Evolutionary conservation across 202 grass and related monocot genomes (phyloP).

Genomic region (Bolboschoenoplectus hybrid): DNA sequence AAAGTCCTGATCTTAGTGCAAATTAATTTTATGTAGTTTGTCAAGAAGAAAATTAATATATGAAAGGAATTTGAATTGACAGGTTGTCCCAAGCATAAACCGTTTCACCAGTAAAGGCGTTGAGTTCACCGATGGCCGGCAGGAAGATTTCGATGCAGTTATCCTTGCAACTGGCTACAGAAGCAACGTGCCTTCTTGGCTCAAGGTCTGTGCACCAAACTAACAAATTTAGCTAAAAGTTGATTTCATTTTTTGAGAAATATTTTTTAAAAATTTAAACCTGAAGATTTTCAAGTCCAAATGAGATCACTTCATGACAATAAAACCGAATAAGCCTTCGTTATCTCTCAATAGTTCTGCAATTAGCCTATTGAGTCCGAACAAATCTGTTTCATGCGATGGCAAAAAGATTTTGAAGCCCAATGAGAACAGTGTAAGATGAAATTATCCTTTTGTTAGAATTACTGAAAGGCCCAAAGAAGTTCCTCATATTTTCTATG

Average conservation of each 20-base stretch:
- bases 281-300: background rate
- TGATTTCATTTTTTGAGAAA: background rate
- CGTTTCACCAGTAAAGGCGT: conserved; percentile 54
- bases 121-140: conserved; percentile 60
- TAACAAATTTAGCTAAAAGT: background rate
- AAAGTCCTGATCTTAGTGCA: background rate
- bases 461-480: conserved; percentile 19
- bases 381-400: background rate
- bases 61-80: conserved; percentile 35
- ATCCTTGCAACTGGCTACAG: conserved; percentile 92
- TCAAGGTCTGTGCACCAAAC: conserved; percentile 61
- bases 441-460: background rate
- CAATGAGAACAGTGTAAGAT: background rate
- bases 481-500: background rate
- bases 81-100: conserved; percentile 78
- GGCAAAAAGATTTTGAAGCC: conserved; percentile 15
- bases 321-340: background rate
- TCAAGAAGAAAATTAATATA: background rate
- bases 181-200: conserved; percentile 89
- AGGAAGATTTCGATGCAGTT: conserved; percentile 65
- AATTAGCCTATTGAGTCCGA: background rate
- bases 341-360: background rate
- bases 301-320: background rate
- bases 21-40: background rate
- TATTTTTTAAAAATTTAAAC: background rate